These are phyloP conservation scores for Leptographium galeiforme DNA, from an alignment of 2,329 filamentous ascomycete genomes.

Conservation along the genomic window DNA sequence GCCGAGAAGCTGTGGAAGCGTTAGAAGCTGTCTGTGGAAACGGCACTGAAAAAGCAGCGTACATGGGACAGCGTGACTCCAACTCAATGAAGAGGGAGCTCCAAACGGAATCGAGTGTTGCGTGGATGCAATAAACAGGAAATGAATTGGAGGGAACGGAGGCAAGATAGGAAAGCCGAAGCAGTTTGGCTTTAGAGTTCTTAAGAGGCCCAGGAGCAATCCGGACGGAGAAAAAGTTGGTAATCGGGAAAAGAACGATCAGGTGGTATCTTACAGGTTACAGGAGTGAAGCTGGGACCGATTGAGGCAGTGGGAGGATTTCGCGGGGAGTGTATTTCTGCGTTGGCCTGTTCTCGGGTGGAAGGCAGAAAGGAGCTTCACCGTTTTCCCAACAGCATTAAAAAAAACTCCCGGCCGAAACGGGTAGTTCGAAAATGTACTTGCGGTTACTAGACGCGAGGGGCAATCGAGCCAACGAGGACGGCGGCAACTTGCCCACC, in stretches of 20 bases:
- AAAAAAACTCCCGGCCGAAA: background rate
- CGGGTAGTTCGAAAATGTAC: background rate
- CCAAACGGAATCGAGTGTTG: background rate
- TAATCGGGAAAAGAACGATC: background rate
- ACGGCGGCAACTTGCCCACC: slow-evolving; percentile 8
- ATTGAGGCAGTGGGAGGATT: background rate
- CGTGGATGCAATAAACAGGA: background rate
- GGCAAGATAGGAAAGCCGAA: background rate
- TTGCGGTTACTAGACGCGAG: background rate
- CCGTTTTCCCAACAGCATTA: slow-evolving; percentile 10
- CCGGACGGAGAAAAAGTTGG: background rate
- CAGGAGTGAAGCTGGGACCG: background rate
- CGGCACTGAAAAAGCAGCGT: background rate
- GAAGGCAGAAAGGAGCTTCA: slow-evolving; percentile 7
- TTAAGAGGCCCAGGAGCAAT: background rate
- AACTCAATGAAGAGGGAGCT: slow-evolving; percentile 14
- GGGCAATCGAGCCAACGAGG: slow-evolving; percentile 7
- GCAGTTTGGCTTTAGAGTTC: background rate
- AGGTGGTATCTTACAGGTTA: background rate
- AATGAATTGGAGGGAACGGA: background rate
- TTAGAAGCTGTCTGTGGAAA: background rate
- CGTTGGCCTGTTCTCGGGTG: slow-evolving; percentile 2
- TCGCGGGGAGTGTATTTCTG: background rate
- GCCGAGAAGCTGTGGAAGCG: background rate
- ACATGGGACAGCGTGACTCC: slow-evolving; percentile 8